Evolutionary conservation across 371 early-diverging fungal species (phyloP).

Genomic region (Fennellomyces sp.): DNA sequence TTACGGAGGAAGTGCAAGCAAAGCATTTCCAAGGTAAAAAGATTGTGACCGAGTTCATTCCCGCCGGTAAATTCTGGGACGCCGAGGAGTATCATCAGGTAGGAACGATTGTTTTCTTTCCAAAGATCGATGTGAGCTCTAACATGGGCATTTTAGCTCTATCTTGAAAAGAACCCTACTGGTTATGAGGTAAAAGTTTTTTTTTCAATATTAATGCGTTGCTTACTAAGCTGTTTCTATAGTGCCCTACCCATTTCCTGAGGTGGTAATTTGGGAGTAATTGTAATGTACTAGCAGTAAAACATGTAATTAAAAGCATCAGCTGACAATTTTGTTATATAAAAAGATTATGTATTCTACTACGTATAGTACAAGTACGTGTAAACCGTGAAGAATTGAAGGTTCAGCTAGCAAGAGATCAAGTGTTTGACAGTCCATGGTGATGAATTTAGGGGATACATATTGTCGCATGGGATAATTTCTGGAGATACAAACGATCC

Average conservation of each 20-base stretch:
- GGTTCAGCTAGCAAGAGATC: no score
- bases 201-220: not conserved
- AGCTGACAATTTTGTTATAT: not conserved
- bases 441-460: no score
- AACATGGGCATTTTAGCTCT: slow-evolving; percentile 17
- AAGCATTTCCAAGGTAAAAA: slow-evolving; percentile 52
- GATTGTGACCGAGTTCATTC: slow-evolving; percentile 82
- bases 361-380: no score
- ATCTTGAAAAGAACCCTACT: slow-evolving; percentile 39
- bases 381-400: no score
- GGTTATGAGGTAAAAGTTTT: slow-evolving; percentile 37
- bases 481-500: no score
- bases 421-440: no score
- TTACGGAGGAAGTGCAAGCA: slow-evolving; percentile 63
- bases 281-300: not conserved
- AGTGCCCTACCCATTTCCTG: slow-evolving; percentile 25
- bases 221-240: not conserved
- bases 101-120: no score
- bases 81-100: slow-evolving; percentile 92
- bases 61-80: slow-evolving; percentile 75
- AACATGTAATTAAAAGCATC: not conserved
- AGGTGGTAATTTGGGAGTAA: slow-evolving; percentile 10
- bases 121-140: no score
- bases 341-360: no score
- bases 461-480: no score